Evolutionary conservation across 2,329 filamentous ascomycete genomes (phyloP), one percentile per base, ranked within the genome.

Genomic region (Trichoderma asperellum): DNA sequence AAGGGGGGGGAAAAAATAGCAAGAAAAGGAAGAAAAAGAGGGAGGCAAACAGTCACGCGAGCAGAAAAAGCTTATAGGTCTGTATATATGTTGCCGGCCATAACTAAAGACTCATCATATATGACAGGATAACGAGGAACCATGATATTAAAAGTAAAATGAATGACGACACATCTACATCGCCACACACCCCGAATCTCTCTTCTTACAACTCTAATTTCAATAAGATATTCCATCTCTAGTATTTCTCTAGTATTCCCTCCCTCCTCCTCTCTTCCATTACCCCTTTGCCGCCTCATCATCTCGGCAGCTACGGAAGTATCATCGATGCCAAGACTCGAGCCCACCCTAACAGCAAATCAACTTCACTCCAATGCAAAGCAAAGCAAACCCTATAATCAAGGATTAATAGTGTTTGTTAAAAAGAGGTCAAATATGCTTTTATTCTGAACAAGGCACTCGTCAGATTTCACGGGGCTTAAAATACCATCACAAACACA

Each of bases 261-360:
- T 32, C 6, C 37, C 43, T 47, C 5, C 18, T 47, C 10, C 8
- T n/a, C 43, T 62, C 27, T 37, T 63, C 16, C 40, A n/a, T 43
- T 63, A 63, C 60, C 60, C 60, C 60, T 53, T 49, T 63, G 32
- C 60, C 32, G 34, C 18, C 21, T 8, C 16, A 43, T 24, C 29
- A 49, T 24, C 29, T 37, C 60, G 60, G 60, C 47, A 63, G 47
- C 47, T 49, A 34, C 60, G 60, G 60, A 63, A 55, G 32, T 21
- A 27, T 55, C n/a, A 43, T n/a, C n/a, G 47, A 24, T 49, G 47
- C 47, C 21, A 49, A 49, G 47, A 24, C 40, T 43, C 6, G 16
- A 43, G 40, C 40, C 40, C 16, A 10, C 40, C 40, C 40, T 6
- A 43, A 10, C 40, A n/a, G 7, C 40, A n/a, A 43, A 43, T 43